Percentiles rank a stretch among this genome's conserved stretches.
These are phyloP conservation scores for Fusarium sp. DNA, from an alignment of 2,329 filamentous ascomycete species.

Conservation along the genomic window DNA sequence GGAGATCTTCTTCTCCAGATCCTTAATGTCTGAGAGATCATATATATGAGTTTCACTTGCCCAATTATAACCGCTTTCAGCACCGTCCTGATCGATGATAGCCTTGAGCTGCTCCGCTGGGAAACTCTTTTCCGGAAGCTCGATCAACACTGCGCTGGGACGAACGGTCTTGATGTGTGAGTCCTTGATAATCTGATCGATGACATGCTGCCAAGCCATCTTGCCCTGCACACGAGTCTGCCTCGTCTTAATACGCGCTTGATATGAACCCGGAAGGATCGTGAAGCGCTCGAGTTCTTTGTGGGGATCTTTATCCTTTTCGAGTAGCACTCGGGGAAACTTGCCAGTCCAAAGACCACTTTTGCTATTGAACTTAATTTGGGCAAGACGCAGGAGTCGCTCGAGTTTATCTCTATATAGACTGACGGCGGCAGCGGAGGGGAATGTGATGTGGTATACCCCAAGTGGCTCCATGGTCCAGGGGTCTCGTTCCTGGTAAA, in stretches of 20 bases:
- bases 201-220: constrained; percentile 43
- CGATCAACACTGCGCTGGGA: constrained; percentile 48
- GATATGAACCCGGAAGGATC: constrained; percentile 45
- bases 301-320: constrained; percentile 18
- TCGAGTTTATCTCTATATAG: constrained; percentile 63
- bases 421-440: constrained; percentile 65
- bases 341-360: constrained; percentile 48
- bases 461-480: constrained; percentile 71
- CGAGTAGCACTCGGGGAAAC: constrained; percentile 43
- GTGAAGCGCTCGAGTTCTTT: constrained; percentile 46
- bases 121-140: constrained; percentile 47
- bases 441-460: constrained; percentile 77
- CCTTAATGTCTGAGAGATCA: constrained; percentile 15
- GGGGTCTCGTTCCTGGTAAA: constrained; percentile 73
- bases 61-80: constrained; percentile 28
- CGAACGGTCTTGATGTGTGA: constrained; percentile 39
- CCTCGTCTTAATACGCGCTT: constrained; percentile 10
- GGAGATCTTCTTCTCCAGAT: constrained; percentile 2
- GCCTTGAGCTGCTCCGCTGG: constrained; percentile 38
- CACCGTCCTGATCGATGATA: constrained; percentile 26
- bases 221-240: constrained; percentile 37
- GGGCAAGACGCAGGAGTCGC: constrained; percentile 49
- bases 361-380: constrained; percentile 42
- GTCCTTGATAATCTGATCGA: constrained; percentile 38
- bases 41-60: constrained; percentile 16